Conservation (phyloP, 805 yeast species). For the Nakazawaea ernobii region DNA sequence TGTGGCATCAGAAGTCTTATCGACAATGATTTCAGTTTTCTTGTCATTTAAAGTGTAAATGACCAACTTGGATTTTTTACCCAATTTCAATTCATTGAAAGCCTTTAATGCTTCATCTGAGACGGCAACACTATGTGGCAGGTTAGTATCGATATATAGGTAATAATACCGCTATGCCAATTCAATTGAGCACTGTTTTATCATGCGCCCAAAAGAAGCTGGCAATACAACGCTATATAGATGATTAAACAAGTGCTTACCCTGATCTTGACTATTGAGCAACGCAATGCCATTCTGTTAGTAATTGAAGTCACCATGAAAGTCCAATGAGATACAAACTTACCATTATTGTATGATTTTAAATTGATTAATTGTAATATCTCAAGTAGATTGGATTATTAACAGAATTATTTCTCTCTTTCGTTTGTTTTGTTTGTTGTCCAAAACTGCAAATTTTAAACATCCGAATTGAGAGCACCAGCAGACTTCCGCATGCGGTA, state of each 20-base stretch:
- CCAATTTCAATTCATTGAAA: conserved; percentile 93
- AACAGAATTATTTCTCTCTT: too few relatives aligned
- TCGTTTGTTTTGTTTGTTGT: background rate
- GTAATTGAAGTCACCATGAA: background rate
- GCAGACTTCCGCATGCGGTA: background rate
- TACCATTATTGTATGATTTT: too few relatives aligned
- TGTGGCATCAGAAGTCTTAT: conserved; percentile 65
- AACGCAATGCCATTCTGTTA: background rate
- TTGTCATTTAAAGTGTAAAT: conserved; percentile 75
- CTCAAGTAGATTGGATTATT: too few relatives aligned
- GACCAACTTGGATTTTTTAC: conserved; percentile 81
- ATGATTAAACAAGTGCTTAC: conserved; percentile 6
- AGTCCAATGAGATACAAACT: too few relatives aligned
- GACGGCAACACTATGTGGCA: conserved; percentile 58
- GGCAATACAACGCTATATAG: background rate
- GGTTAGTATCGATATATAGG: too few relatives aligned
- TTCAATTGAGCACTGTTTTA: too few relatives aligned
- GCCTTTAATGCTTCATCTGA: conserved; percentile 86
- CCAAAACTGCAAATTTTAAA: background rate
- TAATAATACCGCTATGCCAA: too few relatives aligned
- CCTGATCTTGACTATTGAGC: conserved; percentile 20
- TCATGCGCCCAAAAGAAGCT: background rate
- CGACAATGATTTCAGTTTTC: conserved; percentile 88
- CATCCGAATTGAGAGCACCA: background rate
- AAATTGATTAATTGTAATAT: too few relatives aligned